Evolutionary conservation across 352 stramenopile species (phyloP).

Genomic region (Phytophthora melonis): DNA sequence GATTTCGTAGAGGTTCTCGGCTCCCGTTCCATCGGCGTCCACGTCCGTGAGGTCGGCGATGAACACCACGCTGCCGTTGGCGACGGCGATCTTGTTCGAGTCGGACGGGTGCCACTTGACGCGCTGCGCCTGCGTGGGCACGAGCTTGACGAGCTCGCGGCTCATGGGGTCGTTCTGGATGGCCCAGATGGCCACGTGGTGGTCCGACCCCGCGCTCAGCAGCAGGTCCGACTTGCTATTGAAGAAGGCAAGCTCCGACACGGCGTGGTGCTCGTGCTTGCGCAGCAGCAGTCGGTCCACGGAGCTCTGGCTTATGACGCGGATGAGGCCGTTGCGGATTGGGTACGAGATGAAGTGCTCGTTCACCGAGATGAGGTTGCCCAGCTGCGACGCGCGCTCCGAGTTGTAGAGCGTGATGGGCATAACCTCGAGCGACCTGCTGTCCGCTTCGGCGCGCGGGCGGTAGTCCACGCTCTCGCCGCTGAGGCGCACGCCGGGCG

Average conservation of each 20-base stretch:
- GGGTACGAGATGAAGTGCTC: slow-evolving; percentile 90
- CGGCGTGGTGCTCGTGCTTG: slow-evolving; percentile 76
- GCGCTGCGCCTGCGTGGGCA: slow-evolving; percentile 67
- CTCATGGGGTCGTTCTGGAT: slow-evolving; percentile 77
- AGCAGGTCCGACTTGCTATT: slow-evolving; percentile 74
- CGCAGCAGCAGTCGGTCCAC: slow-evolving; percentile 77
- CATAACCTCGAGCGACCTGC: slow-evolving; percentile 81
- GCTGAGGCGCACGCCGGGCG: slow-evolving; percentile 57
- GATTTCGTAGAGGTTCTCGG: slow-evolving; percentile 71
- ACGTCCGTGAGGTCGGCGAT: slow-evolving; percentile 69
- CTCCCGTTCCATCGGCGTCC: slow-evolving; percentile 41
- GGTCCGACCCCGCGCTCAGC: slow-evolving; percentile 71
- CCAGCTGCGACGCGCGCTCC: slow-evolving; percentile 74
- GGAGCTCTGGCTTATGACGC: slow-evolving; percentile 85
- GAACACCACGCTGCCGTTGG: slow-evolving; percentile 71
- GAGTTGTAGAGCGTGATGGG: slow-evolving; percentile 87
- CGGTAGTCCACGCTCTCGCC: slow-evolving; percentile 70
- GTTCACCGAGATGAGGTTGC: slow-evolving; percentile 84
- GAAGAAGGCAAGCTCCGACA: slow-evolving; percentile 86
- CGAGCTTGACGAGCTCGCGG: slow-evolving; percentile 69
- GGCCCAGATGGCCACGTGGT: slow-evolving; percentile 80
- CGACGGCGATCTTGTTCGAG: slow-evolving; percentile 78
- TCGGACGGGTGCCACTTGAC: slow-evolving; percentile 87
- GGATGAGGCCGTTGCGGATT: slow-evolving; percentile 85
- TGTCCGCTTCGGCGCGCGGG: slow-evolving; percentile 51